These are phyloP conservation scores for Ettlia oleoabundans DNA, from an alignment of 139 green algal genomes.

Conservation along the genomic window DNA sequence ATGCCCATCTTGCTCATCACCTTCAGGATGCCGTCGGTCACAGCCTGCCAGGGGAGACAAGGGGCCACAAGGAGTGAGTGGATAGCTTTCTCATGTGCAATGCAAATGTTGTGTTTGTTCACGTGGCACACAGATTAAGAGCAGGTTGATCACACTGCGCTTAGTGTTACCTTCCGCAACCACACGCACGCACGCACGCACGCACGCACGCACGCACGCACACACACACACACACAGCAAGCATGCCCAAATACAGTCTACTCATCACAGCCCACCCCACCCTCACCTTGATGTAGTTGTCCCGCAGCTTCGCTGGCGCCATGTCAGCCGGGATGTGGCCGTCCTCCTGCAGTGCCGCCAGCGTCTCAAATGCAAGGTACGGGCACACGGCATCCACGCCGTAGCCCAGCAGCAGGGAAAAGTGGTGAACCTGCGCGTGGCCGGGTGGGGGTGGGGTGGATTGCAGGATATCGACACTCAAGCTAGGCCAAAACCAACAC, in stretches of 20 bases:
- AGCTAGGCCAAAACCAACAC: not conserved
- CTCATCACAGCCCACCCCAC: not conserved
- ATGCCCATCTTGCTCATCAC: slow-evolving; percentile 98
- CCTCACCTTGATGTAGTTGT: slow-evolving; percentile 80
- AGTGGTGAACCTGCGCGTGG: slow-evolving; percentile 82
- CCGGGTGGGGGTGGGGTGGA: not conserved
- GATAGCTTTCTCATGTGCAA: no score
- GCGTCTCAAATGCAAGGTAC: slow-evolving; percentile 92
- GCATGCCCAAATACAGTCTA: not conserved
- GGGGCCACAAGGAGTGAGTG: not conserved
- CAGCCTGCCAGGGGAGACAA: slow-evolving; percentile 37
- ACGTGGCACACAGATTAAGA: not conserved
- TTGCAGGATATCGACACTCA: no score
- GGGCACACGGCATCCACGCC: slow-evolving; percentile 94
- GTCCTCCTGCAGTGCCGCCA: slow-evolving; percentile 78
- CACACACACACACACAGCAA: not conserved
- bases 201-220: not conserved
- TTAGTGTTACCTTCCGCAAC: no score
- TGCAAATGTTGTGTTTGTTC: not conserved
- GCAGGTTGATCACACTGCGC: no score
- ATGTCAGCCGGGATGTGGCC: slow-evolving; percentile 66
- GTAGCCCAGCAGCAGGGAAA: slow-evolving; percentile 93
- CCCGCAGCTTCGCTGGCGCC: slow-evolving; percentile 61
- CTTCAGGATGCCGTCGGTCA: slow-evolving; percentile 68
- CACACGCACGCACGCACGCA: no score